These are phyloP conservation scores for Pythium brachiatum DNA, from an alignment of 352 stramenopile species.

Conservation along the genomic window DNA sequence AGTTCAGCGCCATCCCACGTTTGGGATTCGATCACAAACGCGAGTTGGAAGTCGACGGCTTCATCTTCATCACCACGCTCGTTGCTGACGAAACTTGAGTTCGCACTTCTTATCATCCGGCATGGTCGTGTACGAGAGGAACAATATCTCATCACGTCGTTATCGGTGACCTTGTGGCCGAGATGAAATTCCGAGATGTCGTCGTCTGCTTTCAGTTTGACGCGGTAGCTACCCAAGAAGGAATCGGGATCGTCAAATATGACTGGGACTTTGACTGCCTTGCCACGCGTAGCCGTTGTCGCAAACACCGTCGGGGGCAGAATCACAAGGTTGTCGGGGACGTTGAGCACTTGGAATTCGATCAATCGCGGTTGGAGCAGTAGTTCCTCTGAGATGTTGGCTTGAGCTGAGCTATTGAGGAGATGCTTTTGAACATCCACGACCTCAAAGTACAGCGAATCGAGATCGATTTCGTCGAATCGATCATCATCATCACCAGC, in stretches of 20 bases:
- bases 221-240: constrained; percentile 38
- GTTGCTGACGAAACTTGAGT: constrained; percentile 29
- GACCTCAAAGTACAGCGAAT: constrained; percentile 11
- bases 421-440: neutral
- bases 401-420: neutral
- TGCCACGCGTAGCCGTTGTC: constrained; percentile 22
- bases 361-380: constrained; percentile 15
- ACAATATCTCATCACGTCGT: constrained; percentile 55
- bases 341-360: constrained; percentile 50
- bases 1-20: constrained; percentile 45
- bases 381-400: neutral
- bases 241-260: constrained; percentile 56
- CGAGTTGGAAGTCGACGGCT: constrained; percentile 16
- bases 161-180: constrained; percentile 40
- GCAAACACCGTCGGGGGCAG: constrained; percentile 43
- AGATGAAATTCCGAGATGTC: constrained; percentile 39
- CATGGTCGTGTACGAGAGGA: constrained; percentile 44
- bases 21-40: constrained; percentile 23
- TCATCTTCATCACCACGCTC: constrained; percentile 19
- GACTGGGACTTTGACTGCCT: constrained; percentile 34
- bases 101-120: constrained; percentile 32
- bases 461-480: neutral
- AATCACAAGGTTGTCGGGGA: constrained; percentile 42
- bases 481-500: neutral
- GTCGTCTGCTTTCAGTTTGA: constrained; percentile 41